Evolutionary conservation across 345 rosid species (phyloP), one percentile per base, ranked within the genome.

Genomic region (Lumnitzera racemosa): DNA sequence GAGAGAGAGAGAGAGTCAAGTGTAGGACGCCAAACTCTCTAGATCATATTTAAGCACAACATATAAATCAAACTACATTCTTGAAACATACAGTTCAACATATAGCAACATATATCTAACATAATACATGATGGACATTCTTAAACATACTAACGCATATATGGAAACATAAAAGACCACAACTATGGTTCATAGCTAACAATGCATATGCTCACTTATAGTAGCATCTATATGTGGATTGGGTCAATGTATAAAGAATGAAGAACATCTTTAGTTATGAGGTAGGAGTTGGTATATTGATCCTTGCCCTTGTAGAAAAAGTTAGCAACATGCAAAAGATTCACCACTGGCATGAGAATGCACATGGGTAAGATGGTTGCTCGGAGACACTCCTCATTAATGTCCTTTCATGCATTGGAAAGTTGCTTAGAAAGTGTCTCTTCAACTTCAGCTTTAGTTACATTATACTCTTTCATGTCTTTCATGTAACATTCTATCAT

Each of bases 221-320:
- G 20, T 20, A 20, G 20, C 20, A 25, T 20, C 61, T 43, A 46
- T n/a, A 69, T 1, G 13, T 58, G 56, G 27, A 62, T 9, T 3
- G 58, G 63, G 46, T 61, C 27, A 46, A 71, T 51, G 41, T 65
- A 61, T 43, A 71, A 50, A 36, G 46, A 15, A 7, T 43, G 24
- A 12, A 71, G 25, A 11, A 49, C 31, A 16, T 7, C 63, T 2
- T 65, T 71, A 11, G 47, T 13, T 15, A 12, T 15, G 15, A 31
- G 14, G 0, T 15, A 3, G 12, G 75, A 10, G n/a, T 47, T 4
- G 0, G 67, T 62, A 54, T 13, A 71, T 9, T 29, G 60, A 61
- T 76, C 81, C 15, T 27, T 14, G 9, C 58, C 68, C 52, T 55
- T 67, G 61, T 78, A 75, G 0, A 72, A 15, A 20, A 70, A 62